Evolutionary conservation across 179 eudicot species (phyloP).

Genomic region (Spinacia oleracea): DNA sequence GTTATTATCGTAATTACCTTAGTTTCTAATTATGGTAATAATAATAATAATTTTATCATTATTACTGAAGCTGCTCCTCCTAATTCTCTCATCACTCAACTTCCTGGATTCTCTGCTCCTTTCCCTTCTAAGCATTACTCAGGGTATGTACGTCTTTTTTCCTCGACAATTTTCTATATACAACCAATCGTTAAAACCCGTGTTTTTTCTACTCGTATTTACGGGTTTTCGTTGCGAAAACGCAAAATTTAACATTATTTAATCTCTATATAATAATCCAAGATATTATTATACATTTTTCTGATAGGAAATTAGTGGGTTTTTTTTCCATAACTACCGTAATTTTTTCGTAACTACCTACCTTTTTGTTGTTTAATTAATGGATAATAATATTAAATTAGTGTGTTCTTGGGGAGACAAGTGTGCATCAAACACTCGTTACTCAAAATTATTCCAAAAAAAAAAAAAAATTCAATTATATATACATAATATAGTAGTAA

Average conservation of each 20-base stretch:
- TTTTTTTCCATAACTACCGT: no score
- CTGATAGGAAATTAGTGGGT: no score
- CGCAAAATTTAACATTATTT: no score
- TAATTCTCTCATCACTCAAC: conserved; percentile 43
- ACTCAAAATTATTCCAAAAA: background rate
- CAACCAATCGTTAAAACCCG: no score
- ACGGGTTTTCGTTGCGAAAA: no score
- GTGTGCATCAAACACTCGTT: conserved; percentile 5
- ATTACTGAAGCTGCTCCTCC: conserved; percentile 45
- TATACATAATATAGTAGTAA: no score
- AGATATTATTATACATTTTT: no score
- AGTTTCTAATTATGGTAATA: background rate
- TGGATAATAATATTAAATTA: background rate
- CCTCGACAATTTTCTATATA: no score
- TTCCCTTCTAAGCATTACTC: conserved; percentile 85
- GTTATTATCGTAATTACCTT: background rate
- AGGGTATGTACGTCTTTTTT: conserved; percentile 45
- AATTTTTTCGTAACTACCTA: conserved; percentile 3
- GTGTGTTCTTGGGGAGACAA: background rate
- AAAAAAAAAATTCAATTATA: no score
- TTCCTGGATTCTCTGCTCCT: conserved; percentile 74
- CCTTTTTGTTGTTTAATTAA: background rate
- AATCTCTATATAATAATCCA: no score
- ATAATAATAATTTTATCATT: background rate
- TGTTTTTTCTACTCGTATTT: no score